Evolutionary conservation across 1,284 basidiomycete species (phyloP), one percentile per base, ranked within the genome.

Genomic region (Moesziomyces globuligerus): DNA sequence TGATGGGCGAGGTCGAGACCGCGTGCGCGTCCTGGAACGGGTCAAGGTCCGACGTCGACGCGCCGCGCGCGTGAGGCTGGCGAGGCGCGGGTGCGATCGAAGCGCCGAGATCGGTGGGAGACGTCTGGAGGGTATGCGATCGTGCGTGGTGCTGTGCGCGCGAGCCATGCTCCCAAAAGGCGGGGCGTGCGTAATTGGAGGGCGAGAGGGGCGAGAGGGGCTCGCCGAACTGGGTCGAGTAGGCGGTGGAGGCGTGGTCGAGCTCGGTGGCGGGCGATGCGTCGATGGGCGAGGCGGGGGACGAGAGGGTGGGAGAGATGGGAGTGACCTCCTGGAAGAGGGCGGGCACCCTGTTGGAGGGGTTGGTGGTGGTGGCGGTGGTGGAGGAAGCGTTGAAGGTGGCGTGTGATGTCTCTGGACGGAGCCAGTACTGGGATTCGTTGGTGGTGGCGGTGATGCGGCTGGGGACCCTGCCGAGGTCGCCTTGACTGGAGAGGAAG

Each of bases 381-480:
- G 32, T 34, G 32, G 17, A 17, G 32, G 32, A 17, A 7, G 10
- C 15, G 32, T 34, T 13, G 32, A 34, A n/a, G 13, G 29, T 20
- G 26, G 32, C 26, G 3, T 47, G 56, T 1, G 51, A 32, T 5
- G 56, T 48, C n/a, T 52, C 45, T 21, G 64, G 39, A 39, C 48
- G 56, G 17, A 67, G 46, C 64, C 64, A 67, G 45, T 51, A 67
- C 24, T 67, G 64, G 13, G 64, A 67, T 36, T 67, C 64, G 36
- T 52, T 47, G 15, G 64, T 67, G 36, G 64, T 52, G 18, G 57
- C 48, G 20, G 64, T 61, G 41, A 60, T 44, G 20, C 64, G 46
- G 57, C 64, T 67, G 9, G 57, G 62, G 15, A 59, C 57, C 34
- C 64, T 45, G 11, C 64, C 57, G 10, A 67, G 52, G 21, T 60